Conservation (phyloP, 148 eudicot species). For the Silene uniflora region DNA sequence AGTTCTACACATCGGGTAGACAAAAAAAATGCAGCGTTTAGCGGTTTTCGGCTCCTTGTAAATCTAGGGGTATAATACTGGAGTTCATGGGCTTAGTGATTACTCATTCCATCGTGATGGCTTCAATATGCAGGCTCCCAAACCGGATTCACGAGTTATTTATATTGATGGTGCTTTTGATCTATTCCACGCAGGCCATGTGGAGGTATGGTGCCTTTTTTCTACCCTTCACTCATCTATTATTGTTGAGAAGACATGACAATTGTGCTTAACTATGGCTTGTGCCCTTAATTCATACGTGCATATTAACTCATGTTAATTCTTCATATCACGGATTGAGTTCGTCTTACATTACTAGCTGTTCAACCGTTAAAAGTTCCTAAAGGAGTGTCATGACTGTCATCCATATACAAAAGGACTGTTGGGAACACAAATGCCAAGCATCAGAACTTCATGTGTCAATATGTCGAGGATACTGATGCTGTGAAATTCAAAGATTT, state of each 20-base stretch:
- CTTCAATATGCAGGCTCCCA: conserved; percentile 56
- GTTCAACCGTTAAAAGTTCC: background rate
- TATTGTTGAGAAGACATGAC: too few species aligned
- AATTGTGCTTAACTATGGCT: background rate
- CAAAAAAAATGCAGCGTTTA: background rate
- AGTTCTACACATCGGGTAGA: too few species aligned
- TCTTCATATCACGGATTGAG: background rate
- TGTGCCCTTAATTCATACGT: background rate
- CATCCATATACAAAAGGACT: too few species aligned
- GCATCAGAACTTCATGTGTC: too few species aligned
- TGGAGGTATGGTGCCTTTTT: too few species aligned
- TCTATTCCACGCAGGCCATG: conserved; percentile 99
- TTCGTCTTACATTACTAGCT: background rate
- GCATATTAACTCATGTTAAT: background rate
- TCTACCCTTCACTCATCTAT: too few species aligned
- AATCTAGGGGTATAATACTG: too few species aligned
- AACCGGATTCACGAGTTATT: conserved; percentile 82
- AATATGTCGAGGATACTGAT: too few species aligned
- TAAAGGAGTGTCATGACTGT: too few species aligned
- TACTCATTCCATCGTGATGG: background rate
- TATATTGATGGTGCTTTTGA: conserved; percentile 98
- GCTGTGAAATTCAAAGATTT: background rate
- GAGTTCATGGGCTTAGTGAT: background rate
- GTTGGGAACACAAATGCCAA: too few species aligned
- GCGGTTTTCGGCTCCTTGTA: too few species aligned